Conservation (phyloP, 208 protist species). For the Leishmania tarentolae region DNA sequence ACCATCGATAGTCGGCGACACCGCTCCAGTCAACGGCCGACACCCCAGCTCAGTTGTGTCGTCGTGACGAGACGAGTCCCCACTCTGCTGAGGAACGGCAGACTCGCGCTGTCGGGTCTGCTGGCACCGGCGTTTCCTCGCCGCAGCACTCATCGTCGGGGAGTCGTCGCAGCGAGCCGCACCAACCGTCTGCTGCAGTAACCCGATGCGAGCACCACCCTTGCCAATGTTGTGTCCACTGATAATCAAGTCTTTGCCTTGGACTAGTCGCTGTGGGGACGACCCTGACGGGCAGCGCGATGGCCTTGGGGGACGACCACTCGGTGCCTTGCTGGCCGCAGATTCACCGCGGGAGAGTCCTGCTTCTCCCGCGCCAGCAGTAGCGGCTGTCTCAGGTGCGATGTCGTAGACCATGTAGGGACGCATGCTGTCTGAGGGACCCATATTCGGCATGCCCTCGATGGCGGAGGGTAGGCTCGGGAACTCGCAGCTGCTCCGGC, state of each 20-base stretch:
- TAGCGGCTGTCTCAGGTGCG: neutral
- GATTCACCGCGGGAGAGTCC: neutral
- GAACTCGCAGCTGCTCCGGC: neutral
- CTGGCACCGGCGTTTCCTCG: neutral
- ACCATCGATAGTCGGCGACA: neutral
- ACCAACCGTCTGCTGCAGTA: neutral
- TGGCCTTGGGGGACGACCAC: neutral
- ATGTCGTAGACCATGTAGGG: conserved; percentile 50
- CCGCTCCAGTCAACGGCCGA: neutral
- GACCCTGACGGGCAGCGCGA: neutral
- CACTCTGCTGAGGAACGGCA: neutral
- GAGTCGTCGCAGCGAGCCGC: conserved; percentile 12
- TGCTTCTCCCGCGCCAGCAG: neutral
- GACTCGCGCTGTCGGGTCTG: neutral
- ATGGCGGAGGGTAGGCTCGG: neutral
- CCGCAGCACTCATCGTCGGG: neutral
- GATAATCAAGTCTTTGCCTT: neutral
- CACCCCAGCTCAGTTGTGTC: neutral
- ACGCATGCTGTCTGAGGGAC: conserved; percentile 50
- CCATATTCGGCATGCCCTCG: conserved; percentile 3
- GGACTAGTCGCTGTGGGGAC: neutral
- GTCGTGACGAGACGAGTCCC: neutral
- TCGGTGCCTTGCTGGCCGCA: neutral
- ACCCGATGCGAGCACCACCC: neutral
- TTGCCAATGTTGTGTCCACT: neutral